Evolutionary conservation across 2,329 filamentous ascomycete species (phyloP).

Genomic region (Colletotrichum falcatum): DNA sequence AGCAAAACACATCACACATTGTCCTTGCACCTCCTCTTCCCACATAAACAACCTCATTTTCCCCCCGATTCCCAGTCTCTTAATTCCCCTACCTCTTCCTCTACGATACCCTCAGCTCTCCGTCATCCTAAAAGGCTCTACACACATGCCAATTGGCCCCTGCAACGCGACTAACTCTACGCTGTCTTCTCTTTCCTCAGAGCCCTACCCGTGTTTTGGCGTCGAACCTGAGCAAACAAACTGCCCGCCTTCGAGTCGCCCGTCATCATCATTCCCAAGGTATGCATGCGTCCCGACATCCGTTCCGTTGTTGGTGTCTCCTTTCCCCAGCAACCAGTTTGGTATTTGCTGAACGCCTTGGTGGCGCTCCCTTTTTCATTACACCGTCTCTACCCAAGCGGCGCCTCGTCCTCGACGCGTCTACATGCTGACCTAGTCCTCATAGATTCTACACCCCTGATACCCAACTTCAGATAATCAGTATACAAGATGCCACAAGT

Average conservation of each 20-base stretch:
- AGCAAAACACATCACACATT: slow-evolving; percentile 39
- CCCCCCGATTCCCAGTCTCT: slow-evolving; percentile 2
- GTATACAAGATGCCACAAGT: slow-evolving; percentile 53
- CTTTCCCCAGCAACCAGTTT: slow-evolving; percentile 1
- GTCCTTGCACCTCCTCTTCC: slow-evolving; percentile 23
- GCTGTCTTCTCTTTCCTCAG: not conserved
- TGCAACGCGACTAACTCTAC: slow-evolving; percentile 31
- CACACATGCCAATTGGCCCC: slow-evolving; percentile 26
- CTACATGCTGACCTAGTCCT: slow-evolving; percentile 26
- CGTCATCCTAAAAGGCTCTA: not conserved
- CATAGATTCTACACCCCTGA: slow-evolving; percentile 22
- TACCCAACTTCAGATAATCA: slow-evolving; percentile 30
- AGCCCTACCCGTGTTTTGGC: slow-evolving; percentile 29
- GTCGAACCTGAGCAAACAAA: slow-evolving; percentile 31
- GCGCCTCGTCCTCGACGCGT: slow-evolving; percentile 32
- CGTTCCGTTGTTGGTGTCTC: slow-evolving; percentile 5
- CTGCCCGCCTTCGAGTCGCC: slow-evolving; percentile 34
- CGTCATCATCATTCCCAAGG: slow-evolving; percentile 39
- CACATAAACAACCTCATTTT: slow-evolving; percentile 34
- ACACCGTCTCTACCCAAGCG: slow-evolving; percentile 3
- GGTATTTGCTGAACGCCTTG: not conserved
- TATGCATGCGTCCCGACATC: slow-evolving; percentile 27
- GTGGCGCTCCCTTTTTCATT: slow-evolving; percentile 17
- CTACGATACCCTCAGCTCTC: slow-evolving; percentile 15
- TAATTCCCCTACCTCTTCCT: slow-evolving; percentile 10